Percentiles rank a stretch among this genome's conserved stretches.
Conservation (phyloP, 129 eudicot genomes). For the Solidago caesia region DNA sequence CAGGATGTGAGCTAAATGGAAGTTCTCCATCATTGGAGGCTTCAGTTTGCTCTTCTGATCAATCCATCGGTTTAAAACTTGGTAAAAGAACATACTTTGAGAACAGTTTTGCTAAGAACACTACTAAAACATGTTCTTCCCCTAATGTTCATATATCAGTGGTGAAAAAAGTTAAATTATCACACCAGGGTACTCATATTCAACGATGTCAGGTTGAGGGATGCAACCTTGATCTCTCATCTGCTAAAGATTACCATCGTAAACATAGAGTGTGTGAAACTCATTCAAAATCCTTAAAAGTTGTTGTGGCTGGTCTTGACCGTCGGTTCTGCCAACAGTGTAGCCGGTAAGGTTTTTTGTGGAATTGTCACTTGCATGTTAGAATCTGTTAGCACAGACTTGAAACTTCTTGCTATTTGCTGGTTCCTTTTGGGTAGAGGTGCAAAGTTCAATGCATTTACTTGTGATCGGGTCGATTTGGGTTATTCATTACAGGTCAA, state of each 20-base stretch:
- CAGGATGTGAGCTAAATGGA: constrained; percentile 40
- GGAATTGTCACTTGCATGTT: neutral
- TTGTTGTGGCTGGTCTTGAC: constrained; percentile 67
- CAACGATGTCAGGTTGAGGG: constrained; percentile 85
- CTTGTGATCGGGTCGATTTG: neutral
- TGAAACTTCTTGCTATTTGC: constrained; percentile 5
- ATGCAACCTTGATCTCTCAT: constrained; percentile 82
- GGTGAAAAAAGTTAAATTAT: constrained; percentile 54
- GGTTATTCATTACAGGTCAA: neutral
- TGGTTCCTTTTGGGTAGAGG: neutral
- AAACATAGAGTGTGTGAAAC: constrained; percentile 86
- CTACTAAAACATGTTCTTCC: constrained; percentile 36
- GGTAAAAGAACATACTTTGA: constrained; percentile 87
- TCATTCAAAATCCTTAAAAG: constrained; percentile 79
- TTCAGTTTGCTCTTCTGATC: constrained; percentile 71
- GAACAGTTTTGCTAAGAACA: constrained; percentile 44
- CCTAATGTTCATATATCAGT: constrained; percentile 37
- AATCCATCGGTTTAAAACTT: constrained; percentile 66
- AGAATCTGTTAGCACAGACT: constrained; percentile 11
- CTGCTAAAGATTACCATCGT: constrained; percentile 83
- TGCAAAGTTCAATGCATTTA: neutral
- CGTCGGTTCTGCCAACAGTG: constrained; percentile 99
- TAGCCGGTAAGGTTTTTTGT: constrained; percentile 70
- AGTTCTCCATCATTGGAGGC: constrained; percentile 56
- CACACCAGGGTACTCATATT: constrained; percentile 37